These are phyloP conservation scores for Macrotyloma uniflorum DNA, from an alignment of 306 rosid species.

Conservation along the genomic window DNA sequence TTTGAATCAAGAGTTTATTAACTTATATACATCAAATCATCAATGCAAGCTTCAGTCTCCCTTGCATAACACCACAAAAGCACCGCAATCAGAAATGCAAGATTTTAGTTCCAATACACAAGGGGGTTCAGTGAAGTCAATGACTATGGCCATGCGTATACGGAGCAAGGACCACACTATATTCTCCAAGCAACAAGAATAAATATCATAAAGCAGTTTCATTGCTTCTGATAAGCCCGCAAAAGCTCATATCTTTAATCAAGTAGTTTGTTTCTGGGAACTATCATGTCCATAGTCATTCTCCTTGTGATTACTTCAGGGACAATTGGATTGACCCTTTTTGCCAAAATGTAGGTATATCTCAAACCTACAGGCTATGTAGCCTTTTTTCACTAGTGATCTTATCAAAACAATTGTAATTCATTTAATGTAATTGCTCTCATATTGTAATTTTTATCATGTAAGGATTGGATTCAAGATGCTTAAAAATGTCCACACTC, in stretches of 20 bases:
- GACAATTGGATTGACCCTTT: neutral
- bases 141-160: neutral
- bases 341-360: neutral
- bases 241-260: neutral
- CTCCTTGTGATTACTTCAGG: neutral
- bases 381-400: neutral
- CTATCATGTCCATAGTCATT: neutral
- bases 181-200: neutral
- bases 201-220: conserved; percentile 1
- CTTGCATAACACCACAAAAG: neutral
- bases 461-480: neutral
- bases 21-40: conserved; percentile 22
- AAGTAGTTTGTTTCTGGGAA: conserved; percentile 9
- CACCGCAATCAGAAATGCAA: neutral
- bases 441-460: neutral
- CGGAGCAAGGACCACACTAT: neutral
- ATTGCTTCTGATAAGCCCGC: conserved; percentile 1
- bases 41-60: neutral
- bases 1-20: neutral
- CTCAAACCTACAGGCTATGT: neutral
- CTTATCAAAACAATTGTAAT: neutral
- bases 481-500: neutral
- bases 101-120: neutral
- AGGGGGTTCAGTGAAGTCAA: conserved; percentile 1
- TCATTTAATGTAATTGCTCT: neutral